A percentile compares a stretch with the other conserved stretches of the same genome.
These are phyloP conservation scores for Hypholoma sublateritium DNA, from an alignment of 768 basidiomycete genomes.

Conservation along the genomic window DNA sequence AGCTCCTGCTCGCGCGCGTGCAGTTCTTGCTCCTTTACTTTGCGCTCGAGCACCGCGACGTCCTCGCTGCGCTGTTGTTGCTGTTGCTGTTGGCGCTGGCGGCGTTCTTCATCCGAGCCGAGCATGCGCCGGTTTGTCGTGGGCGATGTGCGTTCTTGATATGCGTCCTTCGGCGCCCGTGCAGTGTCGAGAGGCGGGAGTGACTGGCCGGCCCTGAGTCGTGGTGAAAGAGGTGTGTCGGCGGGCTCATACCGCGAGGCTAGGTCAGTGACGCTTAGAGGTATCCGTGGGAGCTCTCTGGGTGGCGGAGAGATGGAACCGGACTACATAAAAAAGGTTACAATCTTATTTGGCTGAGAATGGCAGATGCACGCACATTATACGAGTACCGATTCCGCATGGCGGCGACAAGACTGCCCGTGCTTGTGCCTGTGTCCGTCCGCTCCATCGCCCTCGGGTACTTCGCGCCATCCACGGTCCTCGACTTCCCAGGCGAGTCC, in stretches of 20 bases:
- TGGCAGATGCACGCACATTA: slow-evolving; percentile 40
- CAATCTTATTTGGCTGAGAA: not conserved
- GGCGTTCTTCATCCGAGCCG: slow-evolving; percentile 27
- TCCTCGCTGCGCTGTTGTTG: slow-evolving; percentile 41
- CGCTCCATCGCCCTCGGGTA: slow-evolving; percentile 39
- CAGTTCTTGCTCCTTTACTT: slow-evolving; percentile 55
- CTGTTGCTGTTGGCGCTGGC: not conserved
- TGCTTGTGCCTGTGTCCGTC: slow-evolving; percentile 52
- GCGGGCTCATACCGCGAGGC: slow-evolving; percentile 59
- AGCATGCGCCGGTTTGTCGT: slow-evolving; percentile 3
- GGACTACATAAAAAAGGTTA: slow-evolving; percentile 33
- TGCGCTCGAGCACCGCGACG: slow-evolving; percentile 48
- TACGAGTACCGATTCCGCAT: slow-evolving; percentile 65
- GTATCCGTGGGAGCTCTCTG: slow-evolving; percentile 62
- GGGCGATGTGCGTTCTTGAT: slow-evolving; percentile 12
- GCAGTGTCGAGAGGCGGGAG: slow-evolving; percentile 24
- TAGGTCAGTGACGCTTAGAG: slow-evolving; percentile 61
- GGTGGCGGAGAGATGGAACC: slow-evolving; percentile 53
- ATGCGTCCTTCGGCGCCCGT: slow-evolving; percentile 17
- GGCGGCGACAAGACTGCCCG: slow-evolving; percentile 62
- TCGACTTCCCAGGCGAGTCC: slow-evolving; percentile 17
- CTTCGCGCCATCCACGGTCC: slow-evolving; percentile 29
- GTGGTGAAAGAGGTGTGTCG: slow-evolving; percentile 43
- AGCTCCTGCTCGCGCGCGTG: slow-evolving; percentile 55
- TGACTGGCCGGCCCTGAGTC: slow-evolving; percentile 24